These are phyloP conservation scores for Aspergillus affinis DNA, from an alignment of 495 filamentous ascomycete genomes.

Conservation along the genomic window DNA sequence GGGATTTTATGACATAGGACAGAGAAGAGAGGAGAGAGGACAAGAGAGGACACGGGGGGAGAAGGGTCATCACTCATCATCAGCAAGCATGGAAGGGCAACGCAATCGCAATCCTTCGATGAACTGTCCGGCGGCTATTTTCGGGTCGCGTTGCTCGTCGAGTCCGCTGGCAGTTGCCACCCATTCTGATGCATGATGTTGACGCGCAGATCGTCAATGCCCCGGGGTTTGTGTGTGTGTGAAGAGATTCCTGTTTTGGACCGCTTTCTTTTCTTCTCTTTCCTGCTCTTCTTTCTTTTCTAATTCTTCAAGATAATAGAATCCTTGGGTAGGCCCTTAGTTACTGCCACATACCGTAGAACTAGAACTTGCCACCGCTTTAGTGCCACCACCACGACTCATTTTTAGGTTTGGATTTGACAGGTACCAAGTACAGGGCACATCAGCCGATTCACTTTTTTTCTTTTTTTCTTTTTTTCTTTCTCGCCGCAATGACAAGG, in stretches of 20 bases:
- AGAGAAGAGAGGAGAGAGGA: too few species aligned
- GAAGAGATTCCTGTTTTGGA: not conserved
- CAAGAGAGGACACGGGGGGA: too few species aligned
- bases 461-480: not conserved
- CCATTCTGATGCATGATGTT: not conserved
- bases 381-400: not conserved
- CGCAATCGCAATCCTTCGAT: conserved; percentile 3
- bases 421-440: not conserved
- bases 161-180: conserved; percentile 1
- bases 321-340: too few species aligned
- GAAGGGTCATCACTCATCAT: too few species aligned
- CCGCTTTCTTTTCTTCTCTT: not conserved
- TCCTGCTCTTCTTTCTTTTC: not conserved
- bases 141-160: not conserved
- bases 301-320: too few species aligned
- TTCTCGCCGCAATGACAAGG: not conserved
- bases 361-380: not conserved
- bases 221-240: not conserved
- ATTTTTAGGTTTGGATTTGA: not conserved
- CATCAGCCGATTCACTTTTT: not conserved
- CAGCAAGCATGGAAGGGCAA: not conserved
- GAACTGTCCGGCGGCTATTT: conserved; percentile 8
- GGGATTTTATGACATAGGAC: not conserved
- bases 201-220: not conserved
- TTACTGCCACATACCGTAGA: too few species aligned